These are phyloP conservation scores for Arthrobotrys pseudoclavata DNA, from an alignment of 2,329 filamentous ascomycete genomes.

Conservation along the genomic window DNA sequence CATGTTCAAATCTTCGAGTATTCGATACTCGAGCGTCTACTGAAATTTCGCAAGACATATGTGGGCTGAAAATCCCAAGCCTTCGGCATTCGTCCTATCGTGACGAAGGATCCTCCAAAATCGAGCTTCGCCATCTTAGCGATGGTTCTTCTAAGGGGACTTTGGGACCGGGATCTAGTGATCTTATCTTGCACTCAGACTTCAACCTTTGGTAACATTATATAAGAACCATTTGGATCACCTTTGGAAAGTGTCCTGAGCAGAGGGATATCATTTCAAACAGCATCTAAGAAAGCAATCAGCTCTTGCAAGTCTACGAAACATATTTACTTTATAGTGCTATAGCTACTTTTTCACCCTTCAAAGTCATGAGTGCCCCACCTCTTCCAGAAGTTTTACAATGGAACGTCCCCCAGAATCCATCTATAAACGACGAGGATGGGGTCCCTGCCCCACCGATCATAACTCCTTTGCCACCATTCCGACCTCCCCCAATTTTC, in stretches of 20 bases:
- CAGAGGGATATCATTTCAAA: neutral
- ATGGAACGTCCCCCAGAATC: neutral
- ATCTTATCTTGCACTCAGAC: neutral
- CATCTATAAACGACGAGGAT: neutral
- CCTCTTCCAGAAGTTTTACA: constrained; percentile 7
- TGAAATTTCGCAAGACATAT: neutral
- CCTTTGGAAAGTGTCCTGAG: neutral
- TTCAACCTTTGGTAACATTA: neutral
- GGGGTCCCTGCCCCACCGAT: neutral
- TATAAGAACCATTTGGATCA: neutral
- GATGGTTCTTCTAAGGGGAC: neutral
- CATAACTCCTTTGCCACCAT: neutral
- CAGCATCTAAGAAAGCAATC: neutral
- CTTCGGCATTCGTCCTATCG: constrained; percentile 1
- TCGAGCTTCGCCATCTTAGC: neutral
- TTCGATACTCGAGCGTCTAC: neutral
- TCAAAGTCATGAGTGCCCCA: constrained; percentile 10
- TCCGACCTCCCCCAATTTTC: neutral
- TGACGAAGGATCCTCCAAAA: neutral
- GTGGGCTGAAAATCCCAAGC: neutral
- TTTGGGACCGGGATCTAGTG: neutral
- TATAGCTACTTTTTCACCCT: neutral
- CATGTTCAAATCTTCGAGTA: neutral
- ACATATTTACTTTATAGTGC: neutral
- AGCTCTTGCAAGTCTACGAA: neutral